Percentiles rank a stretch among this genome's conserved stretches.
These are phyloP conservation scores for Leucosporidium creatinivorum DNA, from an alignment of 768 basidiomycete genomes.

Conservation along the genomic window DNA sequence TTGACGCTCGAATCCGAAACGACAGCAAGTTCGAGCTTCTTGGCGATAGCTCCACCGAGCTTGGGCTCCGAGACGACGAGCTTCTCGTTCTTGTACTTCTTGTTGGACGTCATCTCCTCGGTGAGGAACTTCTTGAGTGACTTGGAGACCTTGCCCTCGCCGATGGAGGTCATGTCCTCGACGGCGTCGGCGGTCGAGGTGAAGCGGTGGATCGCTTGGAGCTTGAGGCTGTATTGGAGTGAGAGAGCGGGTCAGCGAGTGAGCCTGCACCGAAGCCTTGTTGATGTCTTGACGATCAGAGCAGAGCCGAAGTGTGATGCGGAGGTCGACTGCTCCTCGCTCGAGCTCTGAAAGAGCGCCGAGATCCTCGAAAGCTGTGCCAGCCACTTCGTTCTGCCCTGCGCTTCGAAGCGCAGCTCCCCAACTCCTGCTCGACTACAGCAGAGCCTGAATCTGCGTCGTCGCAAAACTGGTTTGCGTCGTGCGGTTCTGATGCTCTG, in stretches of 20 bases:
- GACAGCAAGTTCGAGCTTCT: constrained; percentile 89
- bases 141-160: constrained; percentile 87
- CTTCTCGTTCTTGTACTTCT: constrained; percentile 69
- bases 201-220: constrained; percentile 93
- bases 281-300: not conserved
- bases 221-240: constrained; percentile 59
- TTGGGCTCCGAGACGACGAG: constrained; percentile 78
- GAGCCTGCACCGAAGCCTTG: not conserved
- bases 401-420: no score
- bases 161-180: constrained; percentile 88
- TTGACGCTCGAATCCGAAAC: constrained; percentile 53
- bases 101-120: constrained; percentile 58
- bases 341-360: no score
- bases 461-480: no score
- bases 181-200: constrained; percentile 93
- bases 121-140: constrained; percentile 87
- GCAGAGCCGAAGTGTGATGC: not conserved
- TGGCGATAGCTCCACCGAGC: constrained; percentile 78
- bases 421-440: no score
- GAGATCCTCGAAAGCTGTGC: no score
- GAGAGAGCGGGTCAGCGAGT: not conserved
- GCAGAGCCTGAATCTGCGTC: no score
- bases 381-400: no score
- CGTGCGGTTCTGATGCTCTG: no score
- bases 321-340: no score